phyloP scores from a whole-genome alignment of 2,329 filamentous ascomycete genomes.

The Colletotrichum cordylinicola region DNA sequence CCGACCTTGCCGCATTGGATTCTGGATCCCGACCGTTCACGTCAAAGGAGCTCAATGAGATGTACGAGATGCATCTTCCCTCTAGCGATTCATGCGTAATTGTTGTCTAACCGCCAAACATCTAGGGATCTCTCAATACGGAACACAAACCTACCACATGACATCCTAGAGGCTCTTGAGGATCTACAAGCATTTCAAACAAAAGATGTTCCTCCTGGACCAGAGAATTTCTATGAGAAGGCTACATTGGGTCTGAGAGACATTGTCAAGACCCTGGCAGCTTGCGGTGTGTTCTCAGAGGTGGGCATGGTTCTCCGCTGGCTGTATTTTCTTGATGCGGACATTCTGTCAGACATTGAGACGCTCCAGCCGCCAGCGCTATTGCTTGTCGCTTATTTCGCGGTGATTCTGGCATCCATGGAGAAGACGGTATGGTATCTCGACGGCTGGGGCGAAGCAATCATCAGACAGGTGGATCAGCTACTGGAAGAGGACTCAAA shows the following conservation, averaged over 20 bases:
- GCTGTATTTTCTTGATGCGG: neutral
- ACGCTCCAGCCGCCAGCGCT: accelerated
- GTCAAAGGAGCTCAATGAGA: neutral
- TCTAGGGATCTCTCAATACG: neutral
- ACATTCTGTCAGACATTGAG: neutral
- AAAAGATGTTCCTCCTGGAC: accelerated
- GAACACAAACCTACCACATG: neutral
- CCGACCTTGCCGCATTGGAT: neutral
- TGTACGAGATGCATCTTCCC: neutral
- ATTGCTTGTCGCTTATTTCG: neutral
- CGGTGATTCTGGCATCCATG: neutral
- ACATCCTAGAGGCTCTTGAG: neutral
- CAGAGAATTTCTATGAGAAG: accelerated
- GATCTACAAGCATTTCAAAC: neutral
- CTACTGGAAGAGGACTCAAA: neutral
- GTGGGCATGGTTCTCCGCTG: neutral
- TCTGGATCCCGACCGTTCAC: neutral
- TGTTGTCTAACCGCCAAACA: neutral
- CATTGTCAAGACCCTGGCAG: neutral
- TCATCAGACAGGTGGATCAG: neutral
- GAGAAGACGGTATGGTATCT: neutral
- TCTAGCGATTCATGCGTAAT: accelerated
- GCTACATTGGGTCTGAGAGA: neutral
- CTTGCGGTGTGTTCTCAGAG: neutral
- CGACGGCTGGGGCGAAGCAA: neutral